Conservation (phyloP, 768 basidiomycete species). For the Boletus huronensis region DNA sequence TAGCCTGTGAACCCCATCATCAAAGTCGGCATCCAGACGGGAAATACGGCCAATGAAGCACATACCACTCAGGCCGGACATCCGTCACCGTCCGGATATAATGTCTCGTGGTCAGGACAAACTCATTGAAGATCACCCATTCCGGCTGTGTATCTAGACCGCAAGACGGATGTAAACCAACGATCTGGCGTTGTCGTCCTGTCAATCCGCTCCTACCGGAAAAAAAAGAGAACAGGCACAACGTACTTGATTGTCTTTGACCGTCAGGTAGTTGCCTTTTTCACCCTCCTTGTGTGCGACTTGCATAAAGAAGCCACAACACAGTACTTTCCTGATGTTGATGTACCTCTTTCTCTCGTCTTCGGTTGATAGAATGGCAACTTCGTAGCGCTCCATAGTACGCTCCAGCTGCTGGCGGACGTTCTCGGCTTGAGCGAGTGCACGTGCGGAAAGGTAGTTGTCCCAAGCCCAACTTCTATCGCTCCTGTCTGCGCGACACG, state of each 20-base stretch:
- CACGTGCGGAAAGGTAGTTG: constrained; percentile 80
- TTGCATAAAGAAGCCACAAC: constrained; percentile 98
- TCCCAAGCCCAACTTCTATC: constrained; percentile 91
- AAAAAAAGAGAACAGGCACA: background rate
- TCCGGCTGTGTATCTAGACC: constrained; percentile 85
- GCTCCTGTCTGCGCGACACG: constrained; percentile 49
- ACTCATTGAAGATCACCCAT: constrained; percentile 94
- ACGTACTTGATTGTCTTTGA: constrained; percentile 90
- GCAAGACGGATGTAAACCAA: constrained; percentile 68
- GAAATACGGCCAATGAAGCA: constrained; percentile 6
- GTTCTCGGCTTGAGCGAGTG: constrained; percentile 89
- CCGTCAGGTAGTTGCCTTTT: constrained; percentile 81
- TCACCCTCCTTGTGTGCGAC: constrained; percentile 93
- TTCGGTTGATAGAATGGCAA: constrained; percentile 64
- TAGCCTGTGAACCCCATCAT: constrained; percentile 41
- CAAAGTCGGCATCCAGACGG: background rate
- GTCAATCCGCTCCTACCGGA: background rate
- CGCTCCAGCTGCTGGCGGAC: constrained; percentile 86
- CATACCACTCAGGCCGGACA: constrained; percentile 81
- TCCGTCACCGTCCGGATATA: constrained; percentile 93
- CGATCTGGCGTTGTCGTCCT: constrained; percentile 7
- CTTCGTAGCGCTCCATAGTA: constrained; percentile 86
- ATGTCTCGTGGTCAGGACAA: constrained; percentile 83
- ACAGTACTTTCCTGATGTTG: constrained; percentile 78
- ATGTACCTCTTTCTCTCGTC: constrained; percentile 70